A percentile compares a stretch with the other conserved stretches of the same genome.
Conservation (phyloP, 768 basidiomycete species). For the Obba rivulosa region DNA sequence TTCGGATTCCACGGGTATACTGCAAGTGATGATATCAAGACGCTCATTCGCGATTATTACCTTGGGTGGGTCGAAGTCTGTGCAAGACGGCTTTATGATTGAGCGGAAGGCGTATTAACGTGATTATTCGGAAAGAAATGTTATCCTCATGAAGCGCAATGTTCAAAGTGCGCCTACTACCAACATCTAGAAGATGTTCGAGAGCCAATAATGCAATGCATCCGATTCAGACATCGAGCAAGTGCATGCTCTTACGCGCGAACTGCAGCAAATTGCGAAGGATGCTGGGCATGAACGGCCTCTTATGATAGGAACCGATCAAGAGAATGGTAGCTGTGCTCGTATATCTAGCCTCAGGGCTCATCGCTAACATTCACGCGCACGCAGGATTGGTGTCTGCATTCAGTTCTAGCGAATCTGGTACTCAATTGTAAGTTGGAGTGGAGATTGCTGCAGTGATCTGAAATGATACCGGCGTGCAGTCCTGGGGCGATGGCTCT, state of each 20-base stretch:
- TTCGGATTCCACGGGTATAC: conserved; percentile 62
- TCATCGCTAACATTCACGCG: not conserved
- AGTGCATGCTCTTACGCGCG: conserved; percentile 39
- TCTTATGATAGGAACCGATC: conserved; percentile 66
- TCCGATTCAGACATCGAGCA: conserved; percentile 42
- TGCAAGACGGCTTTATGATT: not conserved
- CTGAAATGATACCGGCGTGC: not conserved
- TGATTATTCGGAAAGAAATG: conserved; percentile 30
- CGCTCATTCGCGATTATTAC: conserved; percentile 56
- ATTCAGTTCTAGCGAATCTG: conserved; percentile 45
- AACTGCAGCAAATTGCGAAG: conserved; percentile 51
- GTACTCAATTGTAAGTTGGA: conserved; percentile 66
- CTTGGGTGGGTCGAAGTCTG: conserved; percentile 38
- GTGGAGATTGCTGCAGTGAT: no score
- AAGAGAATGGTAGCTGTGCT: conserved; percentile 55
- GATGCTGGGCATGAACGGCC: conserved; percentile 51
- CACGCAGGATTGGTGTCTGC: conserved; percentile 63
- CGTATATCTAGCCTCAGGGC: not conserved
- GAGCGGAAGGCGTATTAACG: not conserved
- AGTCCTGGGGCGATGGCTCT: conserved; percentile 76
- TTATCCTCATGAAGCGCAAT: conserved; percentile 69
- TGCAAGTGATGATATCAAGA: conserved; percentile 44
- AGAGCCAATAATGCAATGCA: not conserved
- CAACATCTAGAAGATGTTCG: not conserved
- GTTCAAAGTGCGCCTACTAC: conserved; percentile 38